Percentiles rank a stretch among this genome's conserved stretches.
Conservation (phyloP, 1,284 basidiomycete genomes). For the Trichosporon sp. region DNA sequence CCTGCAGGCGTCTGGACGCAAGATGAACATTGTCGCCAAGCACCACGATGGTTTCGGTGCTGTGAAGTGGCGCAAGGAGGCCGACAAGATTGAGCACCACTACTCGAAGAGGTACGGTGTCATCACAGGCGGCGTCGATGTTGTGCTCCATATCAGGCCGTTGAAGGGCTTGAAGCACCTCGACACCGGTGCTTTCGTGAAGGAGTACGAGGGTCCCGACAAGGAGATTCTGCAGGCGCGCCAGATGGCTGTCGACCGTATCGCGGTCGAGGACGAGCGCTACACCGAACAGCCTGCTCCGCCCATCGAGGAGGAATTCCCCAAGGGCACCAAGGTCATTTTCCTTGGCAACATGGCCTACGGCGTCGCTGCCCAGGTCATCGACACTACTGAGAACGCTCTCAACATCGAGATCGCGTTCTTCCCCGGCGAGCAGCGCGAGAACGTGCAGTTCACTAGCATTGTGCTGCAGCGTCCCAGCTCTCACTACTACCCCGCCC, state of each 20-base stretch:
- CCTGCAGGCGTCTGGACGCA: conserved; percentile 55
- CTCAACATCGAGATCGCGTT: conserved; percentile 77
- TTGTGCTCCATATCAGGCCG: conserved; percentile 75
- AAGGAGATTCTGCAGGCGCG: conserved; percentile 80
- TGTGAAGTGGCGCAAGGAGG: conserved; percentile 66
- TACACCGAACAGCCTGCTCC: conserved; percentile 74
- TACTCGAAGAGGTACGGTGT: conserved; percentile 90
- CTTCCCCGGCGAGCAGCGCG: conserved; percentile 71
- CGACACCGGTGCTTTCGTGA: conserved; percentile 83
- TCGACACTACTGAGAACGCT: conserved; percentile 59
- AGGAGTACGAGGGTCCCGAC: conserved; percentile 80
- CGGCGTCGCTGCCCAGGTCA: conserved; percentile 88
- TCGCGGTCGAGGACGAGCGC: conserved; percentile 80
- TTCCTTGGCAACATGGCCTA: conserved; percentile 91
- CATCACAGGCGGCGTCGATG: conserved; percentile 71
- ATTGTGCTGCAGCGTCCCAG: conserved; percentile 58
- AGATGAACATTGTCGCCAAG: conserved; percentile 58
- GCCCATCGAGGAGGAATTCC: conserved; percentile 81
- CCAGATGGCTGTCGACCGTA: conserved; percentile 72
- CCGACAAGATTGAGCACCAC: conserved; percentile 70
- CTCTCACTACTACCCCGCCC: conserved; percentile 68
- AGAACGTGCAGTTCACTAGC: conserved; percentile 69
- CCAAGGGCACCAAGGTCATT: conserved; percentile 82
- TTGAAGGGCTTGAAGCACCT: conserved; percentile 85
- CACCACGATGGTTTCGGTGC: conserved; percentile 65